Percentiles rank a stretch among this genome's conserved stretches.
phyloP scores from a whole-genome alignment of 208 protist genomes.

The Wallacemonas sp. region DNA sequence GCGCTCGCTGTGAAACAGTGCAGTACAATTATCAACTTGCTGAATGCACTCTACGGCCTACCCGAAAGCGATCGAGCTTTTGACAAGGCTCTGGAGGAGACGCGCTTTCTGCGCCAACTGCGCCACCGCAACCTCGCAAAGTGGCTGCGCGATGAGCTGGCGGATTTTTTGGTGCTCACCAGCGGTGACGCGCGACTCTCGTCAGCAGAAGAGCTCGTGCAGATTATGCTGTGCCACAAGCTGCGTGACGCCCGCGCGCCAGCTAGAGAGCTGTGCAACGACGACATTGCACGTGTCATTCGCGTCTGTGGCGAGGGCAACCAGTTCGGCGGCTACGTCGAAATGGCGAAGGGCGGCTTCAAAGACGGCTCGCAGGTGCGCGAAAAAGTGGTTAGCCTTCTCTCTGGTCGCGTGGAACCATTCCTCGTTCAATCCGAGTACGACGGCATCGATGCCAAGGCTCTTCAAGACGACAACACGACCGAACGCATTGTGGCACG shows the following conservation, averaged over 20 bases:
- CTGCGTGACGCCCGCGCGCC: conserved; percentile 56
- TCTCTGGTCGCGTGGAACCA: conserved; percentile 80
- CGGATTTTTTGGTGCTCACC: conserved; percentile 28
- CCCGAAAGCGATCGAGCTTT: conserved; percentile 67
- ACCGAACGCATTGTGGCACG: conserved; percentile 18
- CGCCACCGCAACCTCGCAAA: conserved; percentile 65
- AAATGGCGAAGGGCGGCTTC: conserved; percentile 53
- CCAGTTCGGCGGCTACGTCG: conserved; percentile 78
- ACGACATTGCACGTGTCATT: conserved; percentile 70
- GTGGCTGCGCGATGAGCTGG: conserved; percentile 74
- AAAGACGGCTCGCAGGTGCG: conserved; percentile 49
- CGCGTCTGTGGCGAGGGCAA: conserved; percentile 84
- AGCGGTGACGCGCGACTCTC: conserved; percentile 12
- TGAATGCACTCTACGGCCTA: conserved; percentile 81
- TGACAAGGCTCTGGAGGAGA: conserved; percentile 67
- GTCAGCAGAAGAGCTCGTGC: conserved; percentile 59
- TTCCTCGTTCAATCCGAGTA: conserved; percentile 79
- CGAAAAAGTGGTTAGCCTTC: conserved; percentile 73
- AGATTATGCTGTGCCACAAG: conserved; percentile 79
- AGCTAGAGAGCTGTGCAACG: conserved; percentile 40
- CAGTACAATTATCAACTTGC: conserved; percentile 49
- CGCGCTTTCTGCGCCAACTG: conserved; percentile 72
- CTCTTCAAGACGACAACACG: conserved; percentile 1
- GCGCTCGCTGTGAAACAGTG: conserved; percentile 58
- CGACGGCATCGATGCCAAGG: not conserved